Conservation (phyloP, 208 protist genomes). For the Acanthamoeba castellanii region DNA sequence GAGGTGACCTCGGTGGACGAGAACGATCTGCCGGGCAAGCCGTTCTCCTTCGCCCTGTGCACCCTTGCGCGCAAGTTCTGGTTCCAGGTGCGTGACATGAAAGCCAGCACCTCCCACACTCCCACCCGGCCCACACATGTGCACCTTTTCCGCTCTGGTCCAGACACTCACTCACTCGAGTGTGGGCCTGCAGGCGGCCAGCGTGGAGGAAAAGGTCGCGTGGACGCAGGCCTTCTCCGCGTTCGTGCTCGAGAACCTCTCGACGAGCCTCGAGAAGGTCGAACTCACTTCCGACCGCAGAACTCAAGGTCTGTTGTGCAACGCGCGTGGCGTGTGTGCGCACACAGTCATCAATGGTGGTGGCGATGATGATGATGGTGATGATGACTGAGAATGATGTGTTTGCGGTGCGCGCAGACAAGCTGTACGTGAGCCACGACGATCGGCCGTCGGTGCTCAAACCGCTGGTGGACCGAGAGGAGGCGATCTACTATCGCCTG, state of each 20-base stretch:
- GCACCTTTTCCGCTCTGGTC: too few relatives aligned
- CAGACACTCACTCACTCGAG: too few relatives aligned
- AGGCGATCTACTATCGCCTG: neutral
- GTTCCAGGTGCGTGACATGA: conserved; percentile 7
- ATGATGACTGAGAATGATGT: too few relatives aligned
- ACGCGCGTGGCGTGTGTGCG: too few relatives aligned
- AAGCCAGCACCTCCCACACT: too few relatives aligned
- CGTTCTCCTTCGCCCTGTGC: conserved; percentile 36
- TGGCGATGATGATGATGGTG: too few relatives aligned
- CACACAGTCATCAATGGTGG: too few relatives aligned
- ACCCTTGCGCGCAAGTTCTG: conserved; percentile 9
- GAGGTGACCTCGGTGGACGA: conserved; percentile 26
- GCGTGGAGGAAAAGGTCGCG: neutral
- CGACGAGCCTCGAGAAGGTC: conserved; percentile 25
- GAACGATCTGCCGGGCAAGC: neutral
- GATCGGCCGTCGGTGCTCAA: conserved; percentile 29
- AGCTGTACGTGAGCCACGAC: conserved; percentile 1
- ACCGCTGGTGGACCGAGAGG: neutral
- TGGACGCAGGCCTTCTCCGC: conserved; percentile 10
- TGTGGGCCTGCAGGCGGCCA: conserved; percentile 5
- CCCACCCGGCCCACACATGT: too few relatives aligned
- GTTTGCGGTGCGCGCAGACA: neutral
- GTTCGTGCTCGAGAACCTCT: conserved; percentile 47
- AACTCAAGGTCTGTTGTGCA: neutral
- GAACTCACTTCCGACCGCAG: neutral